Evolutionary conservation across 2,329 filamentous ascomycete species (phyloP).

Genomic region (Colletotrichum orbiculare): DNA sequence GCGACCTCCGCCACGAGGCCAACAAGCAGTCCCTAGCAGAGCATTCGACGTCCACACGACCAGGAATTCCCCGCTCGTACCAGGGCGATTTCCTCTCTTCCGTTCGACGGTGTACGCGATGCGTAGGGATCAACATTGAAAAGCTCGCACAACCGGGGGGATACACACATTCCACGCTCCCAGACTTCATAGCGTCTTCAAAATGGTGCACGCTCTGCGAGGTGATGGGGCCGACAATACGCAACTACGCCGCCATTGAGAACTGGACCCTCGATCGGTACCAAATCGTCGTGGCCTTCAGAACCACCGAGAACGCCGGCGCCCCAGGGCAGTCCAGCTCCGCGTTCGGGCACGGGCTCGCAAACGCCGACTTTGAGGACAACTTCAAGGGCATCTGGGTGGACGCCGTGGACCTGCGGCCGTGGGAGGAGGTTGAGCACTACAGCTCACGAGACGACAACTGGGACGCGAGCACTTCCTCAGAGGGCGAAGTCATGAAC

Average conservation of each 20-base stretch:
- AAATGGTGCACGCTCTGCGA: not conserved
- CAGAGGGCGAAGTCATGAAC: accelerated
- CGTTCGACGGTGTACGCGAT: no score
- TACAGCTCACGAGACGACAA: not conserved
- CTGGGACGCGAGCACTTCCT: not conserved
- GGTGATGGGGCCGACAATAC: not conserved
- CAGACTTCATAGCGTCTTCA: not conserved
- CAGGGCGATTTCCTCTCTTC: no score
- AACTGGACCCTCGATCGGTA: not conserved
- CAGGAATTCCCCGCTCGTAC: no score
- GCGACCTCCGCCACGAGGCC: no score
- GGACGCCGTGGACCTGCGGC: not conserved
- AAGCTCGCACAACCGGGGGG: not conserved
- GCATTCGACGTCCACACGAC: no score
- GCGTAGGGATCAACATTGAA: not conserved
- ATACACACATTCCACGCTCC: not conserved
- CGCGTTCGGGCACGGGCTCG: not conserved
- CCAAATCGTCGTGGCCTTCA: not conserved
- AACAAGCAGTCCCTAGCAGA: no score
- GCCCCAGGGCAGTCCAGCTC: not conserved
- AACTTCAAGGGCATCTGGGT: not conserved
- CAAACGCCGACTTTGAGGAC: not conserved
- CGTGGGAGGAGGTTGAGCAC: not conserved
- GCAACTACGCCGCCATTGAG: not conserved
- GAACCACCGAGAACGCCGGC: no score